Conservation (phyloP, 2,329 filamentous ascomycete genomes). For the Mycogone perniciosa region DNA sequence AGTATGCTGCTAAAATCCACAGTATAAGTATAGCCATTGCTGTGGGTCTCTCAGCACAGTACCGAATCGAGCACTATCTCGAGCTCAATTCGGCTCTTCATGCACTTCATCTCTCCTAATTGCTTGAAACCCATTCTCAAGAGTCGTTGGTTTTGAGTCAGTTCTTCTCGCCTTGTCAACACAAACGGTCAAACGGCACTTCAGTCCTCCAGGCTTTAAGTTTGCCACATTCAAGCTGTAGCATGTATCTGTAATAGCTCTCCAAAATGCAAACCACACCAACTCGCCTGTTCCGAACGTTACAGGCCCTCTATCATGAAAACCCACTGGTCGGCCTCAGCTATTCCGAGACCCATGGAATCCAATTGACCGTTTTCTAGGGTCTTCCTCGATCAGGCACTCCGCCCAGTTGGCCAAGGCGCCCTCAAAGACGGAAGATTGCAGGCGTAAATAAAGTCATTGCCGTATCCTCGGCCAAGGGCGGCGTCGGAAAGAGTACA, state of each 20-base stretch:
- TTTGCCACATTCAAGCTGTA: no score
- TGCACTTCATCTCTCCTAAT: no score
- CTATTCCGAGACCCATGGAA: background rate
- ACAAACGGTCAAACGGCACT: no score
- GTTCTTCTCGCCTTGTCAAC: no score
- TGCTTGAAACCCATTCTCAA: no score
- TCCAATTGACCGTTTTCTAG: slow-evolving; percentile 36
- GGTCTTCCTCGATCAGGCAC: slow-evolving; percentile 74
- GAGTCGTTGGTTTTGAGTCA: no score
- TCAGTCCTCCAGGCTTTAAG: no score
- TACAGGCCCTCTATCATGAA: slow-evolving; percentile 55
- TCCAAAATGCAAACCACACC: slow-evolving; percentile 32
- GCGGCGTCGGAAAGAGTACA: slow-evolving; percentile 96
- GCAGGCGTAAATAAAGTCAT: slow-evolving; percentile 84
- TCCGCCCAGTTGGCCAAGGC: slow-evolving; percentile 53
- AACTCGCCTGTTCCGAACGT: slow-evolving; percentile 30
- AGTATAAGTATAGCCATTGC: background rate
- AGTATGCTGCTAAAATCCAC: background rate
- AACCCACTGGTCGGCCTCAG: slow-evolving; percentile 68
- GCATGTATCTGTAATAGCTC: background rate
- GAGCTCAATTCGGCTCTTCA: no score
- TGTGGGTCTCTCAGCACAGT: slow-evolving; percentile 1
- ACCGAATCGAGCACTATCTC: background rate
- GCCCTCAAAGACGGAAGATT: slow-evolving; percentile 76
- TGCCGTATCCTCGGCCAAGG: slow-evolving; percentile 94